Evolutionary conservation across 768 basidiomycete species (phyloP), one percentile per base, ranked within the genome.

Genomic region (Fomitopsis serialis): DNA sequence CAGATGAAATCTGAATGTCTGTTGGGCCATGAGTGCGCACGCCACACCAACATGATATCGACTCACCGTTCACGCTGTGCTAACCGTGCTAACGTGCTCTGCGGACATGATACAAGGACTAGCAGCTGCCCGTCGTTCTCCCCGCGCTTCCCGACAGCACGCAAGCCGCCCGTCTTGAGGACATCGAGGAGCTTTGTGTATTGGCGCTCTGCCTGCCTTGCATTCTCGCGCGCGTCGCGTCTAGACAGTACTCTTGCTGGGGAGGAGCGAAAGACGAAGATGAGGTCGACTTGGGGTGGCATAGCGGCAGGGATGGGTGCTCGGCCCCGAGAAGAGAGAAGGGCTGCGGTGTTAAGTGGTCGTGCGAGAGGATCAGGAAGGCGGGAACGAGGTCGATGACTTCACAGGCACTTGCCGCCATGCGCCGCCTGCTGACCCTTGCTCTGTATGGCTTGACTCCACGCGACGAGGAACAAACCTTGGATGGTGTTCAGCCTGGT

Each of bases 1-100:
- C 82, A 83, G 2, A 93, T 70, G 63, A 89, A 92, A 68, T 90
- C 91, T 2, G 84, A 81, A 61, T 85, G 78, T 53, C 87, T 92
- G 46, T 22, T 27, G 35, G 52, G 37, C 3, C n/a, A 27, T 34
- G 15, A 19, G 35, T 32, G n/a, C 23, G 2, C 19, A 22, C 8
- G 17, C 29, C n/a, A 15, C 8, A 25, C 23, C 6, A 17, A 11
- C 9, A 12, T 2, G n/a, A 19, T 19, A 24, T n/a, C 21, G 21
- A 52, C 85, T 63, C 63, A 90, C 92, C 85, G 73, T 72, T 95
- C 92, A 42, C 82, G 74, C 56, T 81, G 81, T 0, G 88, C 79
- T 9, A 96, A 76, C 43, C 79, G 78, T 23, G 77, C 64, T 19
- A 97, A 70, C 46, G 82, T 77, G 34, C 73, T 72, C 40, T 78